Evolutionary conservation across 2,329 filamentous ascomycete species (phyloP).

Genomic region (Davidsoniella virescens): DNA sequence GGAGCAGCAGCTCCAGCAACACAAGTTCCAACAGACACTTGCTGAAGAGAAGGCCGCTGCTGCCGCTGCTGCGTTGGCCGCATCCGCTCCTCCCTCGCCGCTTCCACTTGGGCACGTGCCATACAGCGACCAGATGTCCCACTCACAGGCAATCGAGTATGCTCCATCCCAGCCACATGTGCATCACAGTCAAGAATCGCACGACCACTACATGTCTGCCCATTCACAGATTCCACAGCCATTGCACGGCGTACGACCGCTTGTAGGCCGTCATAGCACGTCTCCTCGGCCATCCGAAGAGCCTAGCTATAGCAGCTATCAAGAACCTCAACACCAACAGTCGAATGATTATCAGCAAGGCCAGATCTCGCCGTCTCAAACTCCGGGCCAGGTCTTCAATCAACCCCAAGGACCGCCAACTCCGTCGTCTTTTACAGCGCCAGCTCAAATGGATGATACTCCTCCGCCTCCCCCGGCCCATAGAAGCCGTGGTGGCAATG

Average conservation of each 20-base stretch:
- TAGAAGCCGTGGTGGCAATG: conserved; percentile 20
- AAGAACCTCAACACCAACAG: not conserved
- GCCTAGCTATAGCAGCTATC: not conserved
- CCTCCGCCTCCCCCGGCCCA: conserved; percentile 41
- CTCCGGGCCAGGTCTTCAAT: not conserved
- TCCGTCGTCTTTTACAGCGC: conserved; percentile 31
- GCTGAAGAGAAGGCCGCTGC: conserved; percentile 17
- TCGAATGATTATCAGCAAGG: not conserved
- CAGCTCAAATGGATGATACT: conserved; percentile 31
- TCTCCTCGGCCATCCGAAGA: not conserved
- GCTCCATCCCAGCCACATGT: not conserved
- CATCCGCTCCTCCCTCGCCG: conserved; percentile 15
- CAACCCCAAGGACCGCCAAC: not conserved
- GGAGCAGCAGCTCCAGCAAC: conserved; percentile 22
- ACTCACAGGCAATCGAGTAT: conserved; percentile 1
- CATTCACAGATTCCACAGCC: too few relatives aligned
- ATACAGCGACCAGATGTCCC: conserved; percentile 12
- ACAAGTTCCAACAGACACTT: conserved; percentile 20
- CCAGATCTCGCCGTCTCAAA: not conserved
- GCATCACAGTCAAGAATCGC: not conserved
- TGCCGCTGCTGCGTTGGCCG: conserved; percentile 20
- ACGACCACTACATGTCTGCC: too few relatives aligned
- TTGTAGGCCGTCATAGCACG: not conserved
- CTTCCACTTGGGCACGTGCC: conserved; percentile 14
- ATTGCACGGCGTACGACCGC: not conserved